Base-by-base conservation (phyloP, 2,329 filamentous ascomycete species). In the Myriosclerotinia scirpicola region DNA sequence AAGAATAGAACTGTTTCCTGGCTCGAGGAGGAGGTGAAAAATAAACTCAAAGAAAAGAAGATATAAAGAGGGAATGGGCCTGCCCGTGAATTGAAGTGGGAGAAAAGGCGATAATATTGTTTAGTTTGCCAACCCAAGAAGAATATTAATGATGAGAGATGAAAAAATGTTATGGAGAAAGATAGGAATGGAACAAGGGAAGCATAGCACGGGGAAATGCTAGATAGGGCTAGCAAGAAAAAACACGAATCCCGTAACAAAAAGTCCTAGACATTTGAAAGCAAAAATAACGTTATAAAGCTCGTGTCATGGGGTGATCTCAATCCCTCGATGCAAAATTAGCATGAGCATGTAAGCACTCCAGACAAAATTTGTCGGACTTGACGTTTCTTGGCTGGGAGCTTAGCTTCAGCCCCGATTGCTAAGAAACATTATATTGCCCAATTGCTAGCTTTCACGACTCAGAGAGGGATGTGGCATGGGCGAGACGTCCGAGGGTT, bases 51-150 rank as follows among this genome's bases (percentile, higher is more conserved):
- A 67, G 30, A 65, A 67, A 69, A 65, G 69, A 71, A 65, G 69
- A 67, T 69, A 42, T 63, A 67, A 53, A 72, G 50, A 67, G 67
- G 62, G 67, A 68, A 69, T 67, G 72, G 72, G 65, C 73, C 71
- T 67, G 72, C 73, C 71, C 67, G 66, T 68, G 67, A 71, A 71
- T 61, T 55, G 67, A 71, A 67, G 52, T 66, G 68, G 54, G 56
- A 68, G 64, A 69, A 68, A 67, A 67, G 67, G 67, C 64, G 67
- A 55, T 62, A 59, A 58, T 69, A 65, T 70, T 68, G 67, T 72
- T 73, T 71, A 67, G 67, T 72, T 72, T 73, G 64, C 63, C 61
- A 54, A 52, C 42, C 65, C 55, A 52, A 62, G 59, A 54, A 62
- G 42, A 65, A 69, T 64, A 69, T 48, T 53, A 66, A 22, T 64